These are phyloP conservation scores for Clonostachys solani DNA, from an alignment of 2,329 filamentous ascomycete species.

Conservation along the genomic window DNA sequence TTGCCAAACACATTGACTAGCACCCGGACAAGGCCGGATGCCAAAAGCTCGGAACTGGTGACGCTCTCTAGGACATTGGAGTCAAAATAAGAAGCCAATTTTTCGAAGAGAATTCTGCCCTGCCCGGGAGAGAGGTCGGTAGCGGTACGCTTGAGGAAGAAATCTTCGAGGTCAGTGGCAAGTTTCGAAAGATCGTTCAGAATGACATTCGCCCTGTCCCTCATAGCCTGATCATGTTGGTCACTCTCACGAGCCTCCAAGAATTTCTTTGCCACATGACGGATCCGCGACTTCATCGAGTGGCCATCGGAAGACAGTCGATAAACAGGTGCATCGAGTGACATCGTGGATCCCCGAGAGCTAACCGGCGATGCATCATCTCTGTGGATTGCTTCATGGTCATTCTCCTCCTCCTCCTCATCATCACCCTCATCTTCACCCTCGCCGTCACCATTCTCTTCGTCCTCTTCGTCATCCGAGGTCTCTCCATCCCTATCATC, in stretches of 20 bases:
- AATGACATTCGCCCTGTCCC: conserved; percentile 73
- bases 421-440: conserved; percentile 47
- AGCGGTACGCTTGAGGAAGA: conserved; percentile 57
- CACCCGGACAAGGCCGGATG: conserved; percentile 82
- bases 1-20: conserved; percentile 80
- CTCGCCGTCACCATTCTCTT: conserved; percentile 46
- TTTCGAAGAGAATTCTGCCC: conserved; percentile 66
- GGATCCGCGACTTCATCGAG: conserved; percentile 64
- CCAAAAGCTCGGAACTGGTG: conserved; percentile 90
- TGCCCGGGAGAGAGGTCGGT: conserved; percentile 37
- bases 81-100: conserved; percentile 80
- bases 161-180: conserved; percentile 65
- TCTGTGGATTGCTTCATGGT: conserved; percentile 22
- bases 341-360: conserved; percentile 64
- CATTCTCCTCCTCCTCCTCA: conserved; percentile 44
- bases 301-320: conserved; percentile 41
- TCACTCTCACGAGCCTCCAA: conserved; percentile 78
- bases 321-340: conserved; percentile 50
- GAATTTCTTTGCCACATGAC: conserved; percentile 75
- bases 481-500: conserved; percentile 12
- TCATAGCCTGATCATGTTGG: conserved; percentile 66
- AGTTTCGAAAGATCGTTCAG: conserved; percentile 68
- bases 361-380: conserved; percentile 62
- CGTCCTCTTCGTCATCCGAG: conserved; percentile 24
- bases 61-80: conserved; percentile 87